Evolutionary conservation across 2,329 filamentous ascomycete species (phyloP).

Genomic region (Colletotrichum cereale): DNA sequence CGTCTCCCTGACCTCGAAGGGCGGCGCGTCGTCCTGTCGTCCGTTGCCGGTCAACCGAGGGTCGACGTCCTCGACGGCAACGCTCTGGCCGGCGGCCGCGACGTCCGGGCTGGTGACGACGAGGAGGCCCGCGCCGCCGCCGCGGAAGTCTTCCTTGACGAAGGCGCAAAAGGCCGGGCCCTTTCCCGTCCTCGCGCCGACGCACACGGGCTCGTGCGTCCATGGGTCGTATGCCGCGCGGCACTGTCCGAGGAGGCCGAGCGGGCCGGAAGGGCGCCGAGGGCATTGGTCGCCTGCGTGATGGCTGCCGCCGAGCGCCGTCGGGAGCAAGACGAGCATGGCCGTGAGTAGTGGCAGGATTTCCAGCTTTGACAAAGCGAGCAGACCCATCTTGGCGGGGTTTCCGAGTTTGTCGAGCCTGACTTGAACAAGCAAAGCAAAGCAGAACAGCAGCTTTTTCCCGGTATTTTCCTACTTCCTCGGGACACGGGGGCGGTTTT

Average conservation of each 20-base stretch:
- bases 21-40: neutral
- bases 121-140: conserved; percentile 23
- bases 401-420: too few relatives aligned
- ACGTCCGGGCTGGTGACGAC: conserved; percentile 33
- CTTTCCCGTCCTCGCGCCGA: neutral
- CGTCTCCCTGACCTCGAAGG: conserved; percentile 46
- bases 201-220: conserved; percentile 39
- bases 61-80: conserved; percentile 28
- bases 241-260: neutral
- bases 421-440: neutral
- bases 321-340: neutral
- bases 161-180: conserved; percentile 33
- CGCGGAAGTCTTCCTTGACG: conserved; percentile 35
- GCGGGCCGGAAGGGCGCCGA: neutral
- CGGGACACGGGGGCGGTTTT: neutral
- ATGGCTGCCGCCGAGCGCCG: neutral
- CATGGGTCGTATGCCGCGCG: conserved; percentile 12
- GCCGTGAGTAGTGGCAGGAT: neutral
- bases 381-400: neutral
- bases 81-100: conserved; percentile 23
- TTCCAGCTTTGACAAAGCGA: neutral
- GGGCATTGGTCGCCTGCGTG: neutral
- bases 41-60: neutral
- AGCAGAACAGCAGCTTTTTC: neutral
- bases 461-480: neutral